Base-by-base conservation (phyloP, 1,284 basidiomycete genomes). In the Ceratobasidium sp. region DNA sequence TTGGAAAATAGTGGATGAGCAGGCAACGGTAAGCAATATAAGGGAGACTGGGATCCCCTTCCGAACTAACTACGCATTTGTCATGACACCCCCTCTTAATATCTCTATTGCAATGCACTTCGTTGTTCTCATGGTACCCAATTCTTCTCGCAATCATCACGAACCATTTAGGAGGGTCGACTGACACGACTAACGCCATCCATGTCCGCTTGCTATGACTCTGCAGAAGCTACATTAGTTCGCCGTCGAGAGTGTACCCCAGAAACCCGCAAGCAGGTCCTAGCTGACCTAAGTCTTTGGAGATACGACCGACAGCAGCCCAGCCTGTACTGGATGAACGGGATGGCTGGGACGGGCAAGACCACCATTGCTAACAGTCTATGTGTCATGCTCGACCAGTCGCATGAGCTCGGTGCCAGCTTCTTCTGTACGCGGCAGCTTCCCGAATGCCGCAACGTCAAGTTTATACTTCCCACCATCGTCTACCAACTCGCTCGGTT, bases 281-380 rank as follows among this genome's bases (percentile, higher is more conserved):
- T 60, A n/a, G 43, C 42, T 15, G 38, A 31, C 7, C 10, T 58
- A 15, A n/a, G 22, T 8, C n/a, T 27, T 6, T 58, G 56, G 56
- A 31, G 25, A 3, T 25, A 22, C 10, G 42, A 20, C 45, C 8
- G 45, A 22, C 13, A 12, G 7, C 10, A 22, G 22, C 31, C 35
- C 6, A 38, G 22, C 31, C 17, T 64, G n/a, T 64, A 50, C 45
- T 64, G 47, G 45, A 43, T 64, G 25, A 64, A 64, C 45, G 47
- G 58, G n/a, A 64, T 64, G 58, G 58, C 58, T 29, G 56, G 35
- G 8, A 45, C 40, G 20, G 31, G 57, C 25, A 62, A 62, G 29
- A 62, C 57, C 29, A 62, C 57, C 1, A 49, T 62, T 29, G 43
- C 57, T 7, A 20, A 45, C n/a, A 49, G 25, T 20, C 31, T 62